Evolutionary conservation across 2,329 filamentous ascomycete species (phyloP), one percentile per base, ranked within the genome.

Genomic region (Chrysoporthe austroafricana): DNA sequence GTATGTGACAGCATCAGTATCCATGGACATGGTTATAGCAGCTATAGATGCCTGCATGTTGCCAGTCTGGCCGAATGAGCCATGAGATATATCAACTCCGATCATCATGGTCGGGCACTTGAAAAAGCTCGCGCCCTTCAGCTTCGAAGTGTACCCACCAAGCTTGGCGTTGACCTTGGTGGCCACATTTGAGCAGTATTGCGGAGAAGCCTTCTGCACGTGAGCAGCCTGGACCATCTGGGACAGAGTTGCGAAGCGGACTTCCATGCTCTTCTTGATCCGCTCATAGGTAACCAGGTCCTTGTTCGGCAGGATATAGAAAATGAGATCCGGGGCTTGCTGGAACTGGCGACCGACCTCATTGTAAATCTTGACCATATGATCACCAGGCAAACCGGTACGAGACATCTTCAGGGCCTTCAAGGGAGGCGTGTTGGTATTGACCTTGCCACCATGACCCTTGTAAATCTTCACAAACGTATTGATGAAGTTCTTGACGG

Each of bases 121-220:
- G 72, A 85, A 86, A 70, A 82, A 83, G 2, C 14, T 79, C 74
- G 73, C 78, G 63, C 70, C 76, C 48, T 74, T 70, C 9, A 81
- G 76, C 57, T 77, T 83, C 63, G 81, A 89, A 0, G 93, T 97
- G 0, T 88, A 86, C 6, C 96, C 96, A 16, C 96, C 96, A 2
- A 99, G 86, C 82, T 99, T 99, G 3, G 93, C 91, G 73, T 99
- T 98, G 72, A 99, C 89, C 82, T 99, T 99, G 93, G 99, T 96
- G 71, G 89, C 87, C 0, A 99, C 93, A 70, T 99, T 99, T 0
- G 92, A 96, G 74, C 92, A 91, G 79, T 98, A 98, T 74, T 99
- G 96, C 0, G 85, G 85, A 32, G 91, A 88, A 18, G 86, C 87
- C 76, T 90, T 91, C 48, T 81, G 73, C 0, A 95, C 91, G 68